Evolutionary conservation across 371 early-diverging fungal genomes (phyloP), one percentile per base, ranked within the genome.

Genomic region (Ordospora colligata): DNA sequence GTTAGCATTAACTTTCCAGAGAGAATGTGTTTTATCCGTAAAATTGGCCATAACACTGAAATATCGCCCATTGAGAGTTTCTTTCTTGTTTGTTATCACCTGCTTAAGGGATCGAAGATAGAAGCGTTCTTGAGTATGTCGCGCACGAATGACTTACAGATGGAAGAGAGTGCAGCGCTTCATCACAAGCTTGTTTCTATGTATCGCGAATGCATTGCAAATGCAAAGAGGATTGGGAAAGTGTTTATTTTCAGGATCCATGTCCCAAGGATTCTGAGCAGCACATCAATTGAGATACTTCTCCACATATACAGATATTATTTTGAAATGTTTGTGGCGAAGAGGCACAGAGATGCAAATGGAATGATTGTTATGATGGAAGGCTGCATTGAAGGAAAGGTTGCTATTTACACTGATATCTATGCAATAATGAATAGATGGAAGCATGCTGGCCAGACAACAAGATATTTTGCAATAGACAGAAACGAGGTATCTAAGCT

Each of bases 61-160:
- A 19, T 64, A 6, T 50, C 73, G 1, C 23, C 73, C 37, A 43
- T 65, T 21, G 73, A 73, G 19, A 54, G 22, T 52, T 73, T 42
- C 47, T 65, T 73, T 17, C 23, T 64, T 19, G 43, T 73, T n/a
- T 45, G 50, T 23, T 50, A 65, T 14, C 50, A 65, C 46, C 5
- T 63, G 42, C 49, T 73, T 25, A 47, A 51, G 14, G 32, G 27
- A 46, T 21, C 53, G n/a, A 22, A 54, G 21, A 22, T 58, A 44
- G 32, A 62, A 25, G 54, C 70, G n/a, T 70, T 50, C 53, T 22
- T 70, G 8, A 42, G 44, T 43, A n/a, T 70, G 23, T 43, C 53
- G 19, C 9, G 46, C 3, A 44, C 10, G 17, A 54, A 43, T 22
- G 54, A 2, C 14, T 27, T 32, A 0, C 5, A 46, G 1, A 51